Base-by-base conservation (phyloP, 257 asterid species). In the Jasminum sambac region DNA sequence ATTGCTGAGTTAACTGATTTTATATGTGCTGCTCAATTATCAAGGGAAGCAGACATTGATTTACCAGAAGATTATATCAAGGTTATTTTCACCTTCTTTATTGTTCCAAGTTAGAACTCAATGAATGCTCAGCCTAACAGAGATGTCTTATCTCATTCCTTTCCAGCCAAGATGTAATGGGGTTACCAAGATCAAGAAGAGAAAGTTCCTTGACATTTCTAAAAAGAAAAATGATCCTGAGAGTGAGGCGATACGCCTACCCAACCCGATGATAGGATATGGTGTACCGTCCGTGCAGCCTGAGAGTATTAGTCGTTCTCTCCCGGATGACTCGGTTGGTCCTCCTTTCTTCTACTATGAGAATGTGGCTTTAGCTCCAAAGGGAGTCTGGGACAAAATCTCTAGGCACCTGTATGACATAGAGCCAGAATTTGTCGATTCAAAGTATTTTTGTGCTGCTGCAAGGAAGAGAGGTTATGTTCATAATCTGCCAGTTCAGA, bases 1-100 rank as follows among this genome's bases (percentile, higher is more conserved):
- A 63, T 88, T 72, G 71, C 72, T 4, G 88, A 64, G 5, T 69
- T 95, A 64, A 80, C 87, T 11, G 96, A 95, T 80, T 88, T 80
- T 64, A 86, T 95, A 64, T 80, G 73, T 48, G 96, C 96, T 69
- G 98, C 96, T 72, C 96, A 91, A 82, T 52, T 88, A 77, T 87
- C 95, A 64, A 87, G 91, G 70, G 95, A 84, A 62, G 86, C 74
- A 17, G 92, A 83, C 43, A 74, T 72, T 59, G 67, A 76, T 76
- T 74, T 84, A 75, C 90, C 84, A 6, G 82, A 73, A 23, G 89
- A 82, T 2, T 72, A 74, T 34, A 69, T 81, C 64, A 92, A 92
- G 96, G 97, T 91, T 40, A 74, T 23, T 61, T 78, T 63, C 68
- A 71, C 67, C 37, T 43, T 50, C 64, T 66, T 63, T 13, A 57